phyloP scores from a whole-genome alignment of 2,329 filamentous ascomycete genomes.

The Phialemoniopsis sp. region DNA sequence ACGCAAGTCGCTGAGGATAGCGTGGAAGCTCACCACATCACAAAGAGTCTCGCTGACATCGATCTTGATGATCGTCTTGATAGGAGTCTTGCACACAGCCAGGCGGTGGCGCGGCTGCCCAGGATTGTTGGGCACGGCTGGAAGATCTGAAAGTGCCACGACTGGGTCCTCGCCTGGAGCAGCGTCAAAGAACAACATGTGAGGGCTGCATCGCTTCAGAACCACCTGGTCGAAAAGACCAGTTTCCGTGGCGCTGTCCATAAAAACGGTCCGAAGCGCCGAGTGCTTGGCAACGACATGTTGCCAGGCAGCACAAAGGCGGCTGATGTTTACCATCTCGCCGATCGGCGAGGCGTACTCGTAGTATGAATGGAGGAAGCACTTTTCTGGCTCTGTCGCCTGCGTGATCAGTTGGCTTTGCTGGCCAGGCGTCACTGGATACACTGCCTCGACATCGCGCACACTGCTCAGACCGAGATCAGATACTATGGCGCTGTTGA shows the following conservation, averaged over 20 bases:
- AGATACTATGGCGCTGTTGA: slow-evolving; percentile 36
- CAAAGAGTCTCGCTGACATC: slow-evolving; percentile 48
- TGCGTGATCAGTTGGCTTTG: slow-evolving; percentile 46
- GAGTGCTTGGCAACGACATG: slow-evolving; percentile 39
- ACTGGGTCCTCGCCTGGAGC: slow-evolving; percentile 30
- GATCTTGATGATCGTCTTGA: slow-evolving; percentile 41
- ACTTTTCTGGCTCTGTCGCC: slow-evolving; percentile 31
- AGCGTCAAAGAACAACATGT: slow-evolving; percentile 50
- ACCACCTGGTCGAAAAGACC: slow-evolving; percentile 47
- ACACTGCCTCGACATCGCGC: slow-evolving; percentile 43
- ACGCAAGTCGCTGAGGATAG: slow-evolving; percentile 42
- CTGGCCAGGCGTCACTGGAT: slow-evolving; percentile 42
- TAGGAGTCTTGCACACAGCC: slow-evolving; percentile 40
- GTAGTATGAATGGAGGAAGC: slow-evolving; percentile 41
- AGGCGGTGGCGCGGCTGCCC: slow-evolving; percentile 43
- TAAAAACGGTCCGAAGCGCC: slow-evolving; percentile 45
- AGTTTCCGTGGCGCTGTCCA: slow-evolving; percentile 40
- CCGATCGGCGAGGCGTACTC: slow-evolving; percentile 35
- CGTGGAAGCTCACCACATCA: slow-evolving; percentile 41
- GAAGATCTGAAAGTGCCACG: slow-evolving; percentile 33
- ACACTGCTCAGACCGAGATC: slow-evolving; percentile 33
- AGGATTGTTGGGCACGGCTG: slow-evolving; percentile 29
- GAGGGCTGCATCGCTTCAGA: slow-evolving; percentile 39
- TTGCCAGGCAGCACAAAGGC: slow-evolving; percentile 46
- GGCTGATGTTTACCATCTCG: slow-evolving; percentile 32